Percentiles rank a stretch among this genome's conserved stretches.
Evolutionary conservation across 345 rosid species (phyloP).

Genomic region (Heritiera fomes): DNA sequence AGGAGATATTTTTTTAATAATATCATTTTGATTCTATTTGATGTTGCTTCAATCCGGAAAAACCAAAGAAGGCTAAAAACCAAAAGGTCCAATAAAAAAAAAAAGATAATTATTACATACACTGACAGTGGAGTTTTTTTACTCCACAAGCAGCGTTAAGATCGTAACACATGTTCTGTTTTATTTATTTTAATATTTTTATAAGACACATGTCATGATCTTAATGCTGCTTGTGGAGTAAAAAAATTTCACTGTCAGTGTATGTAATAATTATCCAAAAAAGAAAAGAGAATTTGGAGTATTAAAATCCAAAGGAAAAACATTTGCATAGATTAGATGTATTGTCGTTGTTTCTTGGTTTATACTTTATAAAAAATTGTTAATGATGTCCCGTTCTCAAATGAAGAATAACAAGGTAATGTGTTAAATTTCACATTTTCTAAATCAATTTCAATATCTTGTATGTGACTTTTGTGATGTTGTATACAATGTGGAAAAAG

Average conservation of each 20-base stretch:
- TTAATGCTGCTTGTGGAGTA: too few species aligned
- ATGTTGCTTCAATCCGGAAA: not conserved
- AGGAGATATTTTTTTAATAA: not conserved
- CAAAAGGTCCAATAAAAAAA: too few species aligned
- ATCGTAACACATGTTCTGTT: too few species aligned
- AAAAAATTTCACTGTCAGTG: too few species aligned
- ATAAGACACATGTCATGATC: too few species aligned
- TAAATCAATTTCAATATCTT: not conserved
- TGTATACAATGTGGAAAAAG: too few species aligned
- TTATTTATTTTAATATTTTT: too few species aligned
- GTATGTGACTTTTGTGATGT: not conserved
- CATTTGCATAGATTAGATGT: not conserved
- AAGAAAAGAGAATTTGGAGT: too few species aligned
- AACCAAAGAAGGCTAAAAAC: not conserved
- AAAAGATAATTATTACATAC: too few species aligned
- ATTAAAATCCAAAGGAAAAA: not conserved
- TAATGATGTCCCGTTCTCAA: not conserved
- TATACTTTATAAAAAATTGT: not conserved
- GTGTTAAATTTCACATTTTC: not conserved
- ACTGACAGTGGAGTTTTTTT: too few species aligned
- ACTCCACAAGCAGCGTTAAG: too few species aligned
- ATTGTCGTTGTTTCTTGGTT: not conserved
- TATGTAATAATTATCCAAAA: too few species aligned
- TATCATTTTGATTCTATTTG: not conserved
- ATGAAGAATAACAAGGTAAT: not conserved